These are phyloP conservation scores for Alternaria triticimaculans DNA, from an alignment of 2,329 filamentous ascomycete genomes.

Conservation along the genomic window DNA sequence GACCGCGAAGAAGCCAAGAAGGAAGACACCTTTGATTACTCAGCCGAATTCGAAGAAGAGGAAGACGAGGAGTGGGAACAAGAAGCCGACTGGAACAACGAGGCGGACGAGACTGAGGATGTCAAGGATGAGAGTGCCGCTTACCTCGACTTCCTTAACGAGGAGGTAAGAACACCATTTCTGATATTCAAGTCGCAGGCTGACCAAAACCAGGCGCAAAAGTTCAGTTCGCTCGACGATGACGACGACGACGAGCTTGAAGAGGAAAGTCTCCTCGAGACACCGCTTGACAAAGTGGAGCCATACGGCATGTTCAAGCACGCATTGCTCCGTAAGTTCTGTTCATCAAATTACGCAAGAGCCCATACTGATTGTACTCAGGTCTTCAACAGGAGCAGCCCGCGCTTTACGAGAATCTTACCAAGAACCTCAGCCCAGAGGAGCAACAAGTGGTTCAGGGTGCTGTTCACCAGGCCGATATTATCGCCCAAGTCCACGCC, in stretches of 20 bases:
- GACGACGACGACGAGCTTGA: conserved; percentile 91
- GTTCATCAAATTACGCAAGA: background rate
- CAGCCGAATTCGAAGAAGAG: conserved; percentile 76
- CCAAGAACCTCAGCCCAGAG: conserved; percentile 76
- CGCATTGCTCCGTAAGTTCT: conserved; percentile 77
- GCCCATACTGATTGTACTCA: conserved; percentile 53
- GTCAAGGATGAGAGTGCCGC: conserved; percentile 89
- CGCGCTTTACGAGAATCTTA: conserved; percentile 82
- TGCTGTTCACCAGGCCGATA: conserved; percentile 75
- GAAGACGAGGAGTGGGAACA: conserved; percentile 84
- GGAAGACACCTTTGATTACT: conserved; percentile 78
- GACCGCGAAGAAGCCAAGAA: conserved; percentile 90
- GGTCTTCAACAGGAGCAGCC: conserved; percentile 90
- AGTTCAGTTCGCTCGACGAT: conserved; percentile 72
- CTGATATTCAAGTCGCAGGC: conserved; percentile 20
- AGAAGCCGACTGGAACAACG: conserved; percentile 72
- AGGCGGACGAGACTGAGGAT: conserved; percentile 69
- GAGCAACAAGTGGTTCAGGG: conserved; percentile 82
- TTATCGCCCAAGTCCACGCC: conserved; percentile 49
- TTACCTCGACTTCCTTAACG: conserved; percentile 94
- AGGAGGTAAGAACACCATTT: conserved; percentile 67
- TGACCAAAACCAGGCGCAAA: conserved; percentile 69
- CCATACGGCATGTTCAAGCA: conserved; percentile 89
- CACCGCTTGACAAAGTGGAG: conserved; percentile 92
- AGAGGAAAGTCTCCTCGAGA: conserved; percentile 90